These are phyloP conservation scores for Coniophora puteana DNA, from an alignment of 1,284 basidiomycete genomes.

Conservation along the genomic window DNA sequence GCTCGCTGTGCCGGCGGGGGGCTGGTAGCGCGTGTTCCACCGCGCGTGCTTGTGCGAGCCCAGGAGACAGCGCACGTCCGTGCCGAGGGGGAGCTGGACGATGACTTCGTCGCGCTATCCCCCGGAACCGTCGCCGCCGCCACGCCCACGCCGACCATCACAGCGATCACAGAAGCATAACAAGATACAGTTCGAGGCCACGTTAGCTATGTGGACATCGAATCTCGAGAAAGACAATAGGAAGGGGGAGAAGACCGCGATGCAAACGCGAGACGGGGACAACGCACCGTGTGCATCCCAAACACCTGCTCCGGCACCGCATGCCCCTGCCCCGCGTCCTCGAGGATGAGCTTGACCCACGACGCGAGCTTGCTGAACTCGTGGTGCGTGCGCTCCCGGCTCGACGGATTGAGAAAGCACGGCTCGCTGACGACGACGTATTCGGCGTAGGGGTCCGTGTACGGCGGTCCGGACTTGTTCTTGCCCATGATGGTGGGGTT, in stretches of 20 bases:
- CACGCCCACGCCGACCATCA: neutral
- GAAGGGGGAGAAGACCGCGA: slow-evolving; percentile 5
- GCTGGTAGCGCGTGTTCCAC: slow-evolving; percentile 15
- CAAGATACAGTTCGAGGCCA: neutral
- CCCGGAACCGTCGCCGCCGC: too few relatives aligned
- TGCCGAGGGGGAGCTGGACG: slow-evolving; percentile 22
- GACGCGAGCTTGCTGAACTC: slow-evolving; percentile 21
- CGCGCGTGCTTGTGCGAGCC: slow-evolving; percentile 21
- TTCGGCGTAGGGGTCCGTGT: slow-evolving; percentile 17
- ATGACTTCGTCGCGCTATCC: slow-evolving; percentile 29
- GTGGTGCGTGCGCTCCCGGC: slow-evolving; percentile 6
- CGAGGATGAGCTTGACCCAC: slow-evolving; percentile 23
- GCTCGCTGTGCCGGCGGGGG: slow-evolving; percentile 4
- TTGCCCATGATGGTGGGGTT: too few relatives aligned
- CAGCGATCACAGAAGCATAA: neutral
- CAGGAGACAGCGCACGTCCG: slow-evolving; percentile 23
- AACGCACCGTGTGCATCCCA: slow-evolving; percentile 26
- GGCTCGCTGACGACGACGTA: slow-evolving; percentile 22
- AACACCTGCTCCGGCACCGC: slow-evolving; percentile 22
- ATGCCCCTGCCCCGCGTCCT: slow-evolving; percentile 13
- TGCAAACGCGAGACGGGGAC: neutral
- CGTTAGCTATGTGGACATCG: neutral
- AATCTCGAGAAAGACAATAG: neutral
- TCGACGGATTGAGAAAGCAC: slow-evolving; percentile 15
- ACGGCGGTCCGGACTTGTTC: slow-evolving; percentile 25